A percentile compares a stretch with the other conserved stretches of the same genome.
These are phyloP conservation scores for Draba incana DNA, from an alignment of 345 rosid species.

Conservation along the genomic window DNA sequence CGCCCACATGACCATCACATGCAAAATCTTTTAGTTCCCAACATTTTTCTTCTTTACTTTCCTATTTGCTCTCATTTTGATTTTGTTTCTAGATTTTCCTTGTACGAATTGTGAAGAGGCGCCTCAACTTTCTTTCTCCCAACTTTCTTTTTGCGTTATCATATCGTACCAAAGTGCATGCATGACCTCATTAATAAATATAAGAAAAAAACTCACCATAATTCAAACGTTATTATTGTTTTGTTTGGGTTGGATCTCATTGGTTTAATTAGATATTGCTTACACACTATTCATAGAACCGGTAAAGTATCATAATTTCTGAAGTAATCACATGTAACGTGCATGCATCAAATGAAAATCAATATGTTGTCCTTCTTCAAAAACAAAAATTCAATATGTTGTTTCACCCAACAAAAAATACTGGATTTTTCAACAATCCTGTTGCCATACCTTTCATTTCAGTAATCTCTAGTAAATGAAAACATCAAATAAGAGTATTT, in stretches of 20 bases:
- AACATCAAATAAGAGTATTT: no score
- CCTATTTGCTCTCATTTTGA: constrained; percentile 30
- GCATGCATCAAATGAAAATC: not conserved
- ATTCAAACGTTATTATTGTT: not conserved
- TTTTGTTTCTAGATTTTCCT: constrained; percentile 30
- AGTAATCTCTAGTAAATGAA: no score
- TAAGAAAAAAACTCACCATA: not conserved
- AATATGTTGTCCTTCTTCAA: no score
- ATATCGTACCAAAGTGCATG: constrained; percentile 22
- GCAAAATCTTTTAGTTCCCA: constrained; percentile 15
- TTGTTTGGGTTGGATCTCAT: not conserved
- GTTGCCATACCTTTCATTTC: no score
- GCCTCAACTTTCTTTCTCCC: constrained; percentile 13
- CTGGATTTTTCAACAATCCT: no score
- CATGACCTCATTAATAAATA: constrained; percentile 17
- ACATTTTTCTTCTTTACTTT: constrained; percentile 2
- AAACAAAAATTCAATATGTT: no score
- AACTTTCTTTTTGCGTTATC: constrained; percentile 23
- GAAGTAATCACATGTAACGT: not conserved
- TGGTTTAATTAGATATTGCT: not conserved
- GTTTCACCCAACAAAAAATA: not conserved
- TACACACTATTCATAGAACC: constrained; percentile 5
- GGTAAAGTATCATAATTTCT: not conserved
- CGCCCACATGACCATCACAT: constrained; percentile 42
- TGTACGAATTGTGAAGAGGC: constrained; percentile 24